Conservation (phyloP, 768 basidiomycete species). For the Kwoniella sp. region DNA sequence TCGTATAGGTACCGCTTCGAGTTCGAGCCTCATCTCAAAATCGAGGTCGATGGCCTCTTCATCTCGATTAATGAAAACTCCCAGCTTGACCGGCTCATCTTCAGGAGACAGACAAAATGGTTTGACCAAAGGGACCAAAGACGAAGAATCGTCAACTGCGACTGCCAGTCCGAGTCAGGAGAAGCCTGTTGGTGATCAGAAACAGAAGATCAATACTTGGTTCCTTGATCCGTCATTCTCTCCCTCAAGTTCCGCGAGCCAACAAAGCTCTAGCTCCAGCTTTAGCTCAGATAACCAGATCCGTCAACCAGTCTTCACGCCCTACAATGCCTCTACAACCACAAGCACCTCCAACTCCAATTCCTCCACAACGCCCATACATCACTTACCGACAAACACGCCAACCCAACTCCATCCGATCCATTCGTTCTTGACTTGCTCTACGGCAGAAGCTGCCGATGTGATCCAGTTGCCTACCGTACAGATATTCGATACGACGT, state of each 20-base stretch:
- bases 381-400: not conserved
- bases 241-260: constrained; percentile 1
- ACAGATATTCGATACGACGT: constrained; percentile 6
- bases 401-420: constrained; percentile 1
- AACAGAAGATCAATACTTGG: constrained; percentile 20
- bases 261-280: not conserved
- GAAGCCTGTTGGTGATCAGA: not conserved
- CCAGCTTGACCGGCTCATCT: too few species aligned
- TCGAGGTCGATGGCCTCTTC: not conserved
- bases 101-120: too few species aligned
- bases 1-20: not conserved
- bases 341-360: not conserved
- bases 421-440: constrained; percentile 10
- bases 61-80: too few species aligned
- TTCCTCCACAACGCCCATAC: not conserved
- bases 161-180: not conserved
- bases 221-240: constrained; percentile 11
- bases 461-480: constrained; percentile 12
- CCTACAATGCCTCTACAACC: constrained; percentile 7
- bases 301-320: constrained; percentile 15
- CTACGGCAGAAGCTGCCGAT: constrained; percentile 9
- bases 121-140: too few species aligned
- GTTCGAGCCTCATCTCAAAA: not conserved
- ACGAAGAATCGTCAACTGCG: too few species aligned
- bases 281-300: not conserved